Conservation (phyloP, 164 flowering plant species). For the Annona cherimola region DNA sequence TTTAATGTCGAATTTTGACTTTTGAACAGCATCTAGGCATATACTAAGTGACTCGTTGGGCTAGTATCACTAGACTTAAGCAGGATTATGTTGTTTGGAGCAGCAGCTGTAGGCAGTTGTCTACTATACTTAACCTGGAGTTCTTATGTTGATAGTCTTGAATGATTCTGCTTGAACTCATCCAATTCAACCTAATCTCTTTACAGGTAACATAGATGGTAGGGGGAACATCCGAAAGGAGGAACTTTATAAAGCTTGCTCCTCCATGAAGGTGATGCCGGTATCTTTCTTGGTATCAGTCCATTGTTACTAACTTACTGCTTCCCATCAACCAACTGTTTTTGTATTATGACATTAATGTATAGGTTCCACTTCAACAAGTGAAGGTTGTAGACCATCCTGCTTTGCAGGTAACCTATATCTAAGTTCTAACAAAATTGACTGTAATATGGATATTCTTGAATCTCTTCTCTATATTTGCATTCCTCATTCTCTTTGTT, state of each 20-base stretch:
- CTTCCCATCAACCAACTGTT: background rate
- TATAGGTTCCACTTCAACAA: constrained; percentile 64
- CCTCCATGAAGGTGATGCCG: constrained; percentile 53
- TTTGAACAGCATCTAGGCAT: too few relatives aligned
- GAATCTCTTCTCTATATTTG: background rate
- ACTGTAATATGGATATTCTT: background rate
- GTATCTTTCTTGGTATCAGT: background rate
- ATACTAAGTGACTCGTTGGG: too few relatives aligned
- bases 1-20: too few relatives aligned
- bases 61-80: too few relatives aligned
- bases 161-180: background rate
- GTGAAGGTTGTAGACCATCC: constrained; percentile 76
- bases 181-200: background rate
- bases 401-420: constrained; percentile 87
- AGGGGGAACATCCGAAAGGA: constrained; percentile 61
- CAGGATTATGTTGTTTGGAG: too few relatives aligned
- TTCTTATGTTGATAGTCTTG: too few relatives aligned
- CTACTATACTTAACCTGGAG: too few relatives aligned
- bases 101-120: too few relatives aligned
- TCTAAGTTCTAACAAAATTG: background rate
- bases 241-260: constrained; percentile 74
- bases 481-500: constrained; percentile 7
- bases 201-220: constrained; percentile 75
- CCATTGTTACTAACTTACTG: background rate
- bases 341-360: constrained; percentile 7